Evolutionary conservation across 345 rosid genomes (phyloP).

Genomic region (Psidium guajava): DNA sequence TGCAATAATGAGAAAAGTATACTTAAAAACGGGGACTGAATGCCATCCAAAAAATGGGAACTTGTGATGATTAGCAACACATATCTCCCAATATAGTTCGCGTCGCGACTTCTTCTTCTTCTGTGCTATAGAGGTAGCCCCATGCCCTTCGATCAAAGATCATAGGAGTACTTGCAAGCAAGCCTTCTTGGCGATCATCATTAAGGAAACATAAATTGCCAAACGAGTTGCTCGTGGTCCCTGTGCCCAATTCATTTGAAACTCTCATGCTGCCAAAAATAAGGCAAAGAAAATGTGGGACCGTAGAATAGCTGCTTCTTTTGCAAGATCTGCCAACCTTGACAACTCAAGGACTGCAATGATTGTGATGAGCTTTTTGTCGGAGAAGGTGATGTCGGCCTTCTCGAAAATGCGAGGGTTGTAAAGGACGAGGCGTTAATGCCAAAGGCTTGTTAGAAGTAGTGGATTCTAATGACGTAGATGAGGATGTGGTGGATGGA

Average conservation of each 20-base stretch:
- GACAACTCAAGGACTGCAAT: no score
- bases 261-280: slow-evolving; percentile 23
- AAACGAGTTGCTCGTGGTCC: slow-evolving; percentile 24
- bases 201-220: slow-evolving; percentile 10
- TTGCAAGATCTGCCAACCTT: not conserved
- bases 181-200: slow-evolving; percentile 15
- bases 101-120: slow-evolving; percentile 2
- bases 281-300: not conserved
- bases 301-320: not conserved
- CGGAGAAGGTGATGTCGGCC: slow-evolving; percentile 44
- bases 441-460: slow-evolving; percentile 50
- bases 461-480: slow-evolving; percentile 56
- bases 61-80: slow-evolving; percentile 16
- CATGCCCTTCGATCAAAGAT: slow-evolving; percentile 10
- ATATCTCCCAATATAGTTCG: slow-evolving; percentile 13
- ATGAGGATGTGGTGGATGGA: slow-evolving; percentile 53
- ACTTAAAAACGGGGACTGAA: slow-evolving; percentile 17
- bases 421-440: slow-evolving; percentile 66
- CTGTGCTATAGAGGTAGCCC: slow-evolving; percentile 25
- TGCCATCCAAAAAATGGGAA: slow-evolving; percentile 19
- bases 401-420: slow-evolving; percentile 60
- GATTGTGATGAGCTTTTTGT: not conserved
- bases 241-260: slow-evolving; percentile 46
- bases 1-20: no score
- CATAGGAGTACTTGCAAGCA: slow-evolving; percentile 13